These are phyloP conservation scores for Fomitopsis betulina DNA, from an alignment of 1,284 basidiomycete genomes.

Conservation along the genomic window DNA sequence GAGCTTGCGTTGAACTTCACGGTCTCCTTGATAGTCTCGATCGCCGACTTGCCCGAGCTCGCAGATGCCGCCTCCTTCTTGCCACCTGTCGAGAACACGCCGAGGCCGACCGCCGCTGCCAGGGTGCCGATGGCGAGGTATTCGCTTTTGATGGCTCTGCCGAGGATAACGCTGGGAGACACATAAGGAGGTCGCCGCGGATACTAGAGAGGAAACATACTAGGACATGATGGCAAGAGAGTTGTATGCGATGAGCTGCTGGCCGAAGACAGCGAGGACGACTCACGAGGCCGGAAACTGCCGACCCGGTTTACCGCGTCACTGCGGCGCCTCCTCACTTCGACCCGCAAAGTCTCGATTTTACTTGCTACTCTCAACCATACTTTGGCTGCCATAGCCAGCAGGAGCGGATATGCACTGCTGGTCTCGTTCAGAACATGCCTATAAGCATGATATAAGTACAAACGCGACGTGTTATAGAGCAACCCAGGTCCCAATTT, in stretches of 20 bases:
- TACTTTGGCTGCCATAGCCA: too few relatives aligned
- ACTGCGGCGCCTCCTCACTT: background rate
- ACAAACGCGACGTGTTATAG: too few relatives aligned
- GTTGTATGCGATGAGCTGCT: constrained; percentile 8
- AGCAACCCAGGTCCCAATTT: too few relatives aligned
- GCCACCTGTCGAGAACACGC: constrained; percentile 45
- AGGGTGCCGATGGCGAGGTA: constrained; percentile 70
- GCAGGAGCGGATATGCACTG: too few relatives aligned
- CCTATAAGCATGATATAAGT: too few relatives aligned
- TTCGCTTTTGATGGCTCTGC: constrained; percentile 73
- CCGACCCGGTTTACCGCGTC: background rate
- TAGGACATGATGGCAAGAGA: constrained; percentile 35
- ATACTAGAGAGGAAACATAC: constrained; percentile 22
- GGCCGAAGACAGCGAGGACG: constrained; percentile 4
- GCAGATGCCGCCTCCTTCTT: constrained; percentile 41
- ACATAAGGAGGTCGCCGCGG: background rate
- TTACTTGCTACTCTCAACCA: background rate
- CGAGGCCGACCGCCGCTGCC: constrained; percentile 44
- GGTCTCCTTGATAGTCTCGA: constrained; percentile 52
- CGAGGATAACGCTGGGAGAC: constrained; percentile 55
- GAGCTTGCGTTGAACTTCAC: constrained; percentile 62
- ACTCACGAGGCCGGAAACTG: background rate
- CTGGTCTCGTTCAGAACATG: too few relatives aligned
- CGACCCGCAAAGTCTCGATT: background rate
- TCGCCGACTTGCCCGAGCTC: constrained; percentile 33